Evolutionary conservation across 192 early-diverging fungal species (phyloP).

Genomic region (Entomortierella lignicola): DNA sequence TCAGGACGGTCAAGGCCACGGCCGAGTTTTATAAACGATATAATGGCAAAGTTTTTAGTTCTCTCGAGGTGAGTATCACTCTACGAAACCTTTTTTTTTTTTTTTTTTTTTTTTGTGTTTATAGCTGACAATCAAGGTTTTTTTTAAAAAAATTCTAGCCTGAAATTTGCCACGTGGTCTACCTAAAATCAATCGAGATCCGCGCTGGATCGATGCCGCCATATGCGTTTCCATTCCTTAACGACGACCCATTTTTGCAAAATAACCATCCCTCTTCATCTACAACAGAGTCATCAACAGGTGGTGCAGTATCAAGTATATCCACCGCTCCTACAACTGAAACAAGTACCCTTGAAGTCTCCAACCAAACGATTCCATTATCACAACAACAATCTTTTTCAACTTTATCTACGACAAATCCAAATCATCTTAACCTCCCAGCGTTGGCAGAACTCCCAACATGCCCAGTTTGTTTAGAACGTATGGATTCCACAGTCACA

Average conservation of each 20-base stretch:
- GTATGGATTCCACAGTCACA: constrained; percentile 91
- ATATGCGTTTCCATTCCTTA: constrained; percentile 67
- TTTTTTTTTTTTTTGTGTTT: not conserved
- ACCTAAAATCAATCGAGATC: constrained; percentile 77
- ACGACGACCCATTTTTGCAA: constrained; percentile 63
- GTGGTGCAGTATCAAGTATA: not conserved
- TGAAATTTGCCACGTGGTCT: constrained; percentile 86
- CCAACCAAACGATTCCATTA: no score
- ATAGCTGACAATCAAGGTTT: no score
- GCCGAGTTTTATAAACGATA: constrained; percentile 78
- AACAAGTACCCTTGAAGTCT: no score
- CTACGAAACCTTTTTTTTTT: not conserved
- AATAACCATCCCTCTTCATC: constrained; percentile 15
- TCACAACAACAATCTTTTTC: not conserved
- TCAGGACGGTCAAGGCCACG: constrained; percentile 69
- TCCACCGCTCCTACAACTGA: no score
- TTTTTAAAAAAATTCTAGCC: no score
- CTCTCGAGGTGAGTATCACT: constrained; percentile 71
- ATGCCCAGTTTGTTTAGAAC: constrained; percentile 96
- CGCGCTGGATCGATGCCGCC: constrained; percentile 68
- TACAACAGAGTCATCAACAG: not conserved
- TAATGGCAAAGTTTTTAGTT: constrained; percentile 88
- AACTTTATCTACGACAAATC: constrained; percentile 1
- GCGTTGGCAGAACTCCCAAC: constrained; percentile 83
- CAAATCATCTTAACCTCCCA: no score